A percentile compares a stretch with the other conserved stretches of the same genome.
Conservation (phyloP, 441 rosid species). For the Croton setiger region DNA sequence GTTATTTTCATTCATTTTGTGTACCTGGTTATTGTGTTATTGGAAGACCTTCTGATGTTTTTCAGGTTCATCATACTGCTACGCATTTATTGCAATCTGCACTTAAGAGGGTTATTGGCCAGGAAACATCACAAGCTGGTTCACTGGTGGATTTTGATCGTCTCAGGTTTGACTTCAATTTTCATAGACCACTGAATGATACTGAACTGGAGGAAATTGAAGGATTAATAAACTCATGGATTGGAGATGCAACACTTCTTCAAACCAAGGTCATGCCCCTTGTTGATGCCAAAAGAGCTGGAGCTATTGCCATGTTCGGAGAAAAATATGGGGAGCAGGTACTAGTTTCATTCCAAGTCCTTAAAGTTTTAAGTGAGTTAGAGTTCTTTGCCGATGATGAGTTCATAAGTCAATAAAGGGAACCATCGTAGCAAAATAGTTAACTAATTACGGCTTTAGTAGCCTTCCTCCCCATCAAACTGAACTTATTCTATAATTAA, state of each 20-base stretch:
- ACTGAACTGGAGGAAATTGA: slow-evolving; percentile 74
- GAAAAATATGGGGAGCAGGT: slow-evolving; percentile 95
- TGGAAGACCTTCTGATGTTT: slow-evolving; percentile 13
- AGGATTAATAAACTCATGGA: slow-evolving; percentile 73
- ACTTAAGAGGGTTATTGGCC: slow-evolving; percentile 75
- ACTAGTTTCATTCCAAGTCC: slow-evolving; percentile 15
- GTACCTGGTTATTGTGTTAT: background rate
- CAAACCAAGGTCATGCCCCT: slow-evolving; percentile 83
- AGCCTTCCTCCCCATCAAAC: background rate
- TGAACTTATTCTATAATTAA: background rate
- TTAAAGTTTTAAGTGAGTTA: no score
- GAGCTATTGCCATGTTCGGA: slow-evolving; percentile 98
- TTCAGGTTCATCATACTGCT: slow-evolving; percentile 95
- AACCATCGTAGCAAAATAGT: background rate
- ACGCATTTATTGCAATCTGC: slow-evolving; percentile 95
- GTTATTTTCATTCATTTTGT: background rate
- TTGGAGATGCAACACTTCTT: slow-evolving; percentile 67
- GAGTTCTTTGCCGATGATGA: no score
- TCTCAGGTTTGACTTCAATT: slow-evolving; percentile 91
- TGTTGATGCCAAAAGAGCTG: slow-evolving; percentile 73
- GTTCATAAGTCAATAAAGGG: no score
- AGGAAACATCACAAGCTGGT: slow-evolving; percentile 96
- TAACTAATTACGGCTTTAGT: slow-evolving; percentile 2
- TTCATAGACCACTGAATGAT: slow-evolving; percentile 63
- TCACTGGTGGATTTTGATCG: slow-evolving; percentile 96